Evolutionary conservation across 768 basidiomycete genomes (phyloP), one percentile per base, ranked within the genome.

Genomic region (Pulveroboletus sp.): DNA sequence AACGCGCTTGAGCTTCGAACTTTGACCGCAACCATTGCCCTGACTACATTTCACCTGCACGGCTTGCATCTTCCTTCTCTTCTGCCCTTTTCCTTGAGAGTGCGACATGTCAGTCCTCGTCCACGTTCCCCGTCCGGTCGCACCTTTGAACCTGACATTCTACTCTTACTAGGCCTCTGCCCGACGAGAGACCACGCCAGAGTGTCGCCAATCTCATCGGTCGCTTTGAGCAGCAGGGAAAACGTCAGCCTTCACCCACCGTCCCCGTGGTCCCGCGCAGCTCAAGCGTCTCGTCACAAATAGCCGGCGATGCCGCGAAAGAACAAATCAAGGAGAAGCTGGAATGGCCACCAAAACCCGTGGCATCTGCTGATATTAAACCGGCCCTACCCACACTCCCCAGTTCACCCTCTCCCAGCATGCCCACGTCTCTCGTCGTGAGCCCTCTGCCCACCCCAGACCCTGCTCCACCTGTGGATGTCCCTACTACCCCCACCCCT

Each of bases 141-240:
- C 45, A 33, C 27, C 55, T 59, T 27, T 29, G 27, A 36, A 68
- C 49, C 7, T 23, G 14, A 35, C 27, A 29, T 29, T 11, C 27
- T 11, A 29, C 27, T 29, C 35, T 21, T 53, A 57, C 53, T 62
- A 91, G 89, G 90, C 85, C 87, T 47, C 71, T 90, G 53, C 89
- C 90, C 68, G 90, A 92, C 75, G 90, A 93, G 72, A 80, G 86
- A 63, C 89, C 90, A 41, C 85, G 90, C 51, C 81, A 80, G 65
- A 89, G 85, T 60, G 90, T 93, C 40, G 90, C 90, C 55, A 93
- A 91, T 64, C 84, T 93, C 70, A 93, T 93, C 61, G 90, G 90
- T 43, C 80, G 86, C 50, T 93, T 93, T 57, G 90, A 93, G 67
- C 87, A 80, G 58, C 84, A 88, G 70, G 82, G 76, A 47, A 91